Conservation (phyloP, 164 flowering plant species). For the Dillenia suffruticosa region DNA sequence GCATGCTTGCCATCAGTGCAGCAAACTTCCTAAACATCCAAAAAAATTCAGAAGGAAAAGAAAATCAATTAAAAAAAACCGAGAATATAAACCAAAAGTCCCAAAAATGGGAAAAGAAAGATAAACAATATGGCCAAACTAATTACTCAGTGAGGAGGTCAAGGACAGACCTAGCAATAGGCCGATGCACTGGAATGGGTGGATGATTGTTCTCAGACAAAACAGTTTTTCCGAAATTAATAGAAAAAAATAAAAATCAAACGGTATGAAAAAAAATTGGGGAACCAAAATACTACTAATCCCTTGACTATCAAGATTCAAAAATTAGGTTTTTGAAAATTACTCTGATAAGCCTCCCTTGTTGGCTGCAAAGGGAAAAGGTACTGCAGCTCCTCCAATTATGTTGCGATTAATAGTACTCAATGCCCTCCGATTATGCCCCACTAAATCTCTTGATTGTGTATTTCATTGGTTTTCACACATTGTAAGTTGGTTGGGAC, state of each 20-base stretch:
- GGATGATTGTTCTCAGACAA: constrained; percentile 37
- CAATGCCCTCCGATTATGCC: constrained; percentile 70
- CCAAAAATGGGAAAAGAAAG: background rate
- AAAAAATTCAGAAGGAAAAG: constrained; percentile 3
- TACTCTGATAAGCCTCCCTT: constrained; percentile 55
- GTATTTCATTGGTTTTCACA: too few species aligned
- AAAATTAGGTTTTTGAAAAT: constrained; percentile 14
- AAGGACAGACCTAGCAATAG: constrained; percentile 60
- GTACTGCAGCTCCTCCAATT: constrained; percentile 44
- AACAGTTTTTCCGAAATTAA: constrained; percentile 32
- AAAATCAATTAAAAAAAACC: background rate
- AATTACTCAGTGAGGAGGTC: too few species aligned
- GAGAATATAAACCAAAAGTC: background rate
- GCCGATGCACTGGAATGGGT: constrained; percentile 47
- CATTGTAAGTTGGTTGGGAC: too few species aligned
- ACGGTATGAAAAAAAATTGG: constrained; percentile 2
- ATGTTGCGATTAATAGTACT: constrained; percentile 52
- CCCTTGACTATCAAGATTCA: background rate
- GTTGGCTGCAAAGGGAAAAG: constrained; percentile 48
- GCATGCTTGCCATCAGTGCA: constrained; percentile 56
- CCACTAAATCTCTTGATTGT: too few species aligned
- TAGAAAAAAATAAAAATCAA: background rate
- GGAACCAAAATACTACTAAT: background rate
- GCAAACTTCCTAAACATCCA: constrained; percentile 60
- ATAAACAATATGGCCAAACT: background rate